Base-by-base conservation (phyloP, 306 rosid species). In the Comarum palustre region DNA sequence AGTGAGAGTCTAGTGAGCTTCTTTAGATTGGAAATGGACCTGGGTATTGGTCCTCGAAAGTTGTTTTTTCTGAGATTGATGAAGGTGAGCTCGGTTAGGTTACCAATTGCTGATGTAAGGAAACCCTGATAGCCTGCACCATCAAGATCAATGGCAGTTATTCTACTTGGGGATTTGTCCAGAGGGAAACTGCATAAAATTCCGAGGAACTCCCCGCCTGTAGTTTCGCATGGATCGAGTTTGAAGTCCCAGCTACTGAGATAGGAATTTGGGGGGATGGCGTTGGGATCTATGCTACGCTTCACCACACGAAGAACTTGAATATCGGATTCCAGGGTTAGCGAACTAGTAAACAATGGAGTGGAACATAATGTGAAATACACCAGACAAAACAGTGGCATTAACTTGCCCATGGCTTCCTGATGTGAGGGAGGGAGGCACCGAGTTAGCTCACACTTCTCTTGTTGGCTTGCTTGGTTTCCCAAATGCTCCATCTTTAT, bases 71-170 rank as follows among this genome's bases (percentile, higher is more conserved):
- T 38, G 2, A 83, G 78, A 22, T 78, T 77, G 60, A 88, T 76
- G 2, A 70, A 15, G 45, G 81, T 83, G 41, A 81, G 66, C 48
- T 87, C 84, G 0, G 84, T 69, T 10, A 85, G 70, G 68, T 83
- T 85, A 39, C 87, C 84, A 3, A 87, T 69, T 14, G 75, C 45
- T 54, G 83, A 74, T 39, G 92, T 27, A 20, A 85, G 19, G 61
- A 79, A 87, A 2, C 87, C 92, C 41, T 85, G 89, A 62, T 79
- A 78, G 22, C 85, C 90, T 63, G 71, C 68, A 5, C 42, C 83
- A 69, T 88, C 86, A 1, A 83, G 88, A 50, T 83, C 88, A 73
- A 85, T 29, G 51, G 74, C 74, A 24, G 77, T 79, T 27, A 88
- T 69, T 79, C 90, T 81, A 66, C 83, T 81, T 2, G 87, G 45